Evolutionary conservation across 345 rosid genomes (phyloP), one percentile per base, ranked within the genome.

Genomic region (Carallia pectinifolia): DNA sequence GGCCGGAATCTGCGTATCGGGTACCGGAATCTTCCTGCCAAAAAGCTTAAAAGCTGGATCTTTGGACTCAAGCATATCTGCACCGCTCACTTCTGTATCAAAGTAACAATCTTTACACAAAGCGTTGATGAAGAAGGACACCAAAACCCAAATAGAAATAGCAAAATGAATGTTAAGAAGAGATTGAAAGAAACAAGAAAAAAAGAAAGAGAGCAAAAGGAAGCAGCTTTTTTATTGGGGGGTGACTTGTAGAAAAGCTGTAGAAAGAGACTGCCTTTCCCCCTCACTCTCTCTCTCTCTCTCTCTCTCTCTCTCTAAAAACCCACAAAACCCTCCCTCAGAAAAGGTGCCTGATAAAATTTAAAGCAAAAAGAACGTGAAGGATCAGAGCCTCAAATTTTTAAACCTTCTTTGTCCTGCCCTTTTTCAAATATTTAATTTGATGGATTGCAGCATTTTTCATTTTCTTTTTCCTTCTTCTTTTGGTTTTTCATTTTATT

Each of bases 11-110:
- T 53, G 87, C 56, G 70, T 8, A 18, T 83, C 83, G 18, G 85
- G 89, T 31, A 81, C 76, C 72, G 83, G 86, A 81, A 89, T 89
- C 74, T 84, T 83, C 60, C 85, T 79, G 58, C 95, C 95, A 78
- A 89, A 89, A 74, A 89, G 91, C 85, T 80, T 89, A 78, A 89
- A 78, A 68, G 86, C 90, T 37, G 86, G 84, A 83, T 87, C 87
- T 62, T 67, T 81, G 60, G 44, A 67, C 47, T 58, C 63, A 19
- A 80, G 40, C 80, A 67, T 70, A 64, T 72, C 72, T 15, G 77
- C 68, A 70, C 64, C 73, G 65, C 68, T 62, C 77, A 80, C 74
- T 63, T 72, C 67, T 48, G 67, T n/a, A 62, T 70, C 27, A 61
- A 55, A 52, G 36, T 64, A 36, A 60, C 34, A 53, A 34, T 19